Conservation (phyloP, 2,329 filamentous ascomycete genomes). For the Coniochaeta pulveracea region DNA sequence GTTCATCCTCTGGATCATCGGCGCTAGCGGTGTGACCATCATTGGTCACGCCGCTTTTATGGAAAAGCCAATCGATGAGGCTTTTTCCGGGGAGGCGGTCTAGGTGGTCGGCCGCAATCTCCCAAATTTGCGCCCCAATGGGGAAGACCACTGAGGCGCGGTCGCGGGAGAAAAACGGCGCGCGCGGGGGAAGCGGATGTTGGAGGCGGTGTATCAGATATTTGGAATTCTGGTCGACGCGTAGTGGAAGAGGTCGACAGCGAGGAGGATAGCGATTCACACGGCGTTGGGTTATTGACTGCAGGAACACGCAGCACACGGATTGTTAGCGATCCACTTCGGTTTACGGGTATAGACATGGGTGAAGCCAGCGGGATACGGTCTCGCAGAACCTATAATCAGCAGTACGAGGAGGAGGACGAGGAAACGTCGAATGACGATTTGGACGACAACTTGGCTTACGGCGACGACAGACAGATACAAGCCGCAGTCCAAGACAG, state of each 20-base stretch:
- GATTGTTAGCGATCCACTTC: slow-evolving; percentile 48
- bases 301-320: slow-evolving; percentile 32
- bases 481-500: slow-evolving; percentile 42
- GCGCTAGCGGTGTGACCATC: slow-evolving; percentile 86
- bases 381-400: slow-evolving; percentile 22
- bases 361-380: slow-evolving; percentile 26
- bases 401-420: slow-evolving; percentile 34
- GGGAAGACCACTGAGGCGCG: slow-evolving; percentile 98
- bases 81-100: slow-evolving; percentile 99
- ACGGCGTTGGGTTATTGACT: slow-evolving; percentile 39
- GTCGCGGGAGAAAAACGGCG: slow-evolving; percentile 46
- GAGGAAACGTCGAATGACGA: slow-evolving; percentile 28
- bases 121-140: slow-evolving; percentile 85
- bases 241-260: slow-evolving; percentile 60
- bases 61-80: slow-evolving; percentile 99
- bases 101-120: slow-evolving; percentile 99
- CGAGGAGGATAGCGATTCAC: slow-evolving; percentile 42
- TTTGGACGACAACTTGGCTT: too few relatives aligned
- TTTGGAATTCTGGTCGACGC: slow-evolving; percentile 27
- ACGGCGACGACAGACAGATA: too few relatives aligned
- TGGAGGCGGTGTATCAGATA: slow-evolving; percentile 22
- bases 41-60: slow-evolving; percentile 89
- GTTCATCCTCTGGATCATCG: slow-evolving; percentile 89
- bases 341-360: slow-evolving; percentile 49
- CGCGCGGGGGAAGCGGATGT: slow-evolving; percentile 42